These are phyloP conservation scores for Decorospora gaudefroyi DNA, from an alignment of 2,329 filamentous ascomycete species.

Conservation along the genomic window DNA sequence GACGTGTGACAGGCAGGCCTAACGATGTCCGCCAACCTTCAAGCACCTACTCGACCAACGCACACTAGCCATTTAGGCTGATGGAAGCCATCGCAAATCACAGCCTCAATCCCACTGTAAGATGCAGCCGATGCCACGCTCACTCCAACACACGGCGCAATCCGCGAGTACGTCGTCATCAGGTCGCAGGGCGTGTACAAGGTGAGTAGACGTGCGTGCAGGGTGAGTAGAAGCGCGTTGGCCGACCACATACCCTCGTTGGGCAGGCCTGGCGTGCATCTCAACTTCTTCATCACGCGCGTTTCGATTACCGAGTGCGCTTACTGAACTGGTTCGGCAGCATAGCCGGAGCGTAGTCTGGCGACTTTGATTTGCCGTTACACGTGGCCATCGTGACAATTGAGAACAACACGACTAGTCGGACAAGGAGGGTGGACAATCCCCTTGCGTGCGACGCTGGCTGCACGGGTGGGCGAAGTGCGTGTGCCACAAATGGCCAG, in stretches of 20 bases:
- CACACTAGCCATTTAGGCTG: constrained; percentile 42
- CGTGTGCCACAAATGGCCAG: constrained; percentile 31
- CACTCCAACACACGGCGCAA: constrained; percentile 11
- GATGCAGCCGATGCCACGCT: constrained; percentile 24
- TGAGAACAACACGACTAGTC: constrained; percentile 16
- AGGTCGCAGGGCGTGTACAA: constrained; percentile 11
- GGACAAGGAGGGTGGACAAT: constrained; percentile 11
- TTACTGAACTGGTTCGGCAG: constrained; percentile 34
- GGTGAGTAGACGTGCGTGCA: constrained; percentile 10
- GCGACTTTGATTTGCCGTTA: constrained; percentile 22
- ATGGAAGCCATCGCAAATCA: constrained; percentile 20
- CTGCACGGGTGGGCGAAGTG: constrained; percentile 31
- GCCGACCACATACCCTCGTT: too few relatives aligned
- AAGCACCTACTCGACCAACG: constrained; percentile 35
- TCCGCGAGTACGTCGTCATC: constrained; percentile 10
- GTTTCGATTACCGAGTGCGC: constrained; percentile 13
- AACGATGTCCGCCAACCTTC: constrained; percentile 22
- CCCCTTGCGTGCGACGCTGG: constrained; percentile 6
- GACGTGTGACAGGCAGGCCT: constrained; percentile 15
- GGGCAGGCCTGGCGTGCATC: too few relatives aligned
- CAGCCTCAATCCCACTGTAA: constrained; percentile 26
- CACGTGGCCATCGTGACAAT: constrained; percentile 26
- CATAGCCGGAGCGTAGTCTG: constrained; percentile 27
- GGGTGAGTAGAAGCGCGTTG: constrained; percentile 9
- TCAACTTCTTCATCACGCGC: constrained; percentile 6